phyloP scores from a whole-genome alignment of 2,329 filamentous ascomycete genomes.

The Zasmidium angulare region DNA sequence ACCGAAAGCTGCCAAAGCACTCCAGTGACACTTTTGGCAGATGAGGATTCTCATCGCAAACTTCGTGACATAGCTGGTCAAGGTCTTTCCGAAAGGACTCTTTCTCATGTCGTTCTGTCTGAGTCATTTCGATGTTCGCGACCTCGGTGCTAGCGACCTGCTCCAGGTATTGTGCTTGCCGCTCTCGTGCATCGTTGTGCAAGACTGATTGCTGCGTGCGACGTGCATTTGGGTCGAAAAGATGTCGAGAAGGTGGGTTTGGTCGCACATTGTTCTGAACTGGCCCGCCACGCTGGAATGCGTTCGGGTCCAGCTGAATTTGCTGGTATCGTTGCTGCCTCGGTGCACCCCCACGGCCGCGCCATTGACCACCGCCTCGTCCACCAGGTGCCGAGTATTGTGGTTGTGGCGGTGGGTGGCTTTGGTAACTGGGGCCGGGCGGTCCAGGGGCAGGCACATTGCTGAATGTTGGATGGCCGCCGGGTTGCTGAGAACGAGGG shows the following conservation, averaged over 20 bases:
- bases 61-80: constrained; percentile 63
- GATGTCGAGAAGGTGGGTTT: constrained; percentile 19
- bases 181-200: constrained; percentile 21
- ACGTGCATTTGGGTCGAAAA: constrained; percentile 30
- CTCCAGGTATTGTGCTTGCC: constrained; percentile 46
- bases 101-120: constrained; percentile 66
- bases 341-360: constrained; percentile 2
- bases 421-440: not conserved
- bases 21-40: constrained; percentile 61
- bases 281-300: constrained; percentile 30
- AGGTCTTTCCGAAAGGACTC: constrained; percentile 67
- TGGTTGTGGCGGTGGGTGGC: not conserved
- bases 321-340: constrained; percentile 24
- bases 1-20: constrained; percentile 79
- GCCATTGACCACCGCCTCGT: not conserved
- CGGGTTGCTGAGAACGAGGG: constrained; percentile 5
- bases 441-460: not conserved
- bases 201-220: constrained; percentile 11
- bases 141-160: constrained; percentile 50
- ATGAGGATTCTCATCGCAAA: constrained; percentile 51
- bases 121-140: constrained; percentile 61
- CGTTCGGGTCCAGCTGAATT: constrained; percentile 31
- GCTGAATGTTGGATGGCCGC: constrained; percentile 8
- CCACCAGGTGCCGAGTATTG: not conserved
- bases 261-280: constrained; percentile 19